Percentiles rank a stretch among this genome's conserved stretches.
These are phyloP conservation scores for Moesziomyces parantarcticus DNA, from an alignment of 1,284 basidiomycete genomes.

Conservation along the genomic window DNA sequence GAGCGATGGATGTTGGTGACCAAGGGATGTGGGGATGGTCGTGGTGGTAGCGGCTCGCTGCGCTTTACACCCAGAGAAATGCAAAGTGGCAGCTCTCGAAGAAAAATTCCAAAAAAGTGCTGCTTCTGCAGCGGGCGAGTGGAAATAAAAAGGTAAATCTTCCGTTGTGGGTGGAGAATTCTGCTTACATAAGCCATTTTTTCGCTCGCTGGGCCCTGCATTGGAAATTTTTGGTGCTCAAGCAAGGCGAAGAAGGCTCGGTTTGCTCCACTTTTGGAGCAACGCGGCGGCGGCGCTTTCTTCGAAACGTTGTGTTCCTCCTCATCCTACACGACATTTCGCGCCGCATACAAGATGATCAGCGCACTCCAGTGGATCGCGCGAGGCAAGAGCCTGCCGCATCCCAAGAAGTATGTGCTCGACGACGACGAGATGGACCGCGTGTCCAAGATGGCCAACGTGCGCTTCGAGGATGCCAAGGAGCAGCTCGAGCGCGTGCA, in stretches of 20 bases:
- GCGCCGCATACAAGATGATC: slow-evolving; percentile 67
- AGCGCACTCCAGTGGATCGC: slow-evolving; percentile 79
- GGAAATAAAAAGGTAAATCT: not conserved
- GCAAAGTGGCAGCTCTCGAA: not conserved
- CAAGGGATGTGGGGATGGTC: not conserved
- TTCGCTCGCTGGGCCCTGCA: slow-evolving; percentile 2
- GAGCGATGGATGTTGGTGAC: not conserved
- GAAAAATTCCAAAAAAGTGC: slow-evolving; percentile 10
- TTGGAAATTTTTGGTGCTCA: slow-evolving; percentile 10
- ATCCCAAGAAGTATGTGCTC: slow-evolving; percentile 88
- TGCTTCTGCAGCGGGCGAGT: not conserved
- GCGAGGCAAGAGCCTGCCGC: slow-evolving; percentile 79
- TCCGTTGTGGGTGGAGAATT: not conserved
- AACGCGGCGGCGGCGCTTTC: too few species aligned
- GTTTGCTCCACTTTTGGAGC: slow-evolving; percentile 12
- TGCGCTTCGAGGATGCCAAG: slow-evolving; percentile 87
- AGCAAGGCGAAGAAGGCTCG: too few species aligned
- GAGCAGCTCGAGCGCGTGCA: slow-evolving; percentile 77
- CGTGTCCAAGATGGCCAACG: slow-evolving; percentile 86
- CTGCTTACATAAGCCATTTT: slow-evolving; percentile 33
- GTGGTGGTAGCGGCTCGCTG: too few species aligned
- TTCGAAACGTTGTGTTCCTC: too few species aligned
- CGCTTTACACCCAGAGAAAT: too few species aligned
- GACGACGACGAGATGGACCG: slow-evolving; percentile 91
- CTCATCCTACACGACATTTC: not conserved